Percentiles rank a stretch among this genome's conserved stretches.
Conservation (phyloP, 163 green algal species). For the Dunaliella salina region DNA sequence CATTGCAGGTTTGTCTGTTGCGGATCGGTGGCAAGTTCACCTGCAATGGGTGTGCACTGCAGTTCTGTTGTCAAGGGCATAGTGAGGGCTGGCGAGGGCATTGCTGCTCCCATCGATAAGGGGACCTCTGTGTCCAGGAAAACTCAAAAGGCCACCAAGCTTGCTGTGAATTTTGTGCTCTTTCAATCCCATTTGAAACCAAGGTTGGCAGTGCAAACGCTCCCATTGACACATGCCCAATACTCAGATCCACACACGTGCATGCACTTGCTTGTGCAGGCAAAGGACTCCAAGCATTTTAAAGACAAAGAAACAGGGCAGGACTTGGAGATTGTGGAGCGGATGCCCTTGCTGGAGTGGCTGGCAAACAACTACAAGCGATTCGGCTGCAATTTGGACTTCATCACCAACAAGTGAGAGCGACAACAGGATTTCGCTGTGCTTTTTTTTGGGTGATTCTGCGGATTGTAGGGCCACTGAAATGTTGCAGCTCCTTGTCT, state of each 20-base stretch:
- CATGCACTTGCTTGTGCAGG: slow-evolving; percentile 14
- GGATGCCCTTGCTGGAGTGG: slow-evolving; percentile 93
- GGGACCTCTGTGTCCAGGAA: too few species aligned
- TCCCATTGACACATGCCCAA: neutral
- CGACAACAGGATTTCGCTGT: neutral
- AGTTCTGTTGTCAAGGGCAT: too few species aligned
- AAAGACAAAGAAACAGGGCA: slow-evolving; percentile 81
- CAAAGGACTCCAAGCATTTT: slow-evolving; percentile 74
- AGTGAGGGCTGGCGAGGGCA: too few species aligned
- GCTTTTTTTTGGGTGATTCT: too few species aligned
- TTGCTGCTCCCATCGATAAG: neutral
- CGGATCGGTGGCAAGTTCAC: too few species aligned
- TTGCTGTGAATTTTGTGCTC: too few species aligned
- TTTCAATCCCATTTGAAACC: too few species aligned
- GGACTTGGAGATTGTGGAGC: slow-evolving; percentile 93
- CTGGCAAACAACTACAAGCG: slow-evolving; percentile 98
- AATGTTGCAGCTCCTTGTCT: too few species aligned
- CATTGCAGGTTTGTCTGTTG: too few species aligned
- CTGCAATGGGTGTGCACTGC: too few species aligned
- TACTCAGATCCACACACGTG: neutral
- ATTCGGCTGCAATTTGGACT: slow-evolving; percentile 95
- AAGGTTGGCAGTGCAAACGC: neutral
- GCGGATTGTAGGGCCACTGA: too few species aligned
- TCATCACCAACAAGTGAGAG: slow-evolving; percentile 91
- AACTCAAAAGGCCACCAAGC: too few species aligned